Evolutionary conservation across 345 rosid genomes (phyloP).

Genomic region (Passiflora organensis): DNA sequence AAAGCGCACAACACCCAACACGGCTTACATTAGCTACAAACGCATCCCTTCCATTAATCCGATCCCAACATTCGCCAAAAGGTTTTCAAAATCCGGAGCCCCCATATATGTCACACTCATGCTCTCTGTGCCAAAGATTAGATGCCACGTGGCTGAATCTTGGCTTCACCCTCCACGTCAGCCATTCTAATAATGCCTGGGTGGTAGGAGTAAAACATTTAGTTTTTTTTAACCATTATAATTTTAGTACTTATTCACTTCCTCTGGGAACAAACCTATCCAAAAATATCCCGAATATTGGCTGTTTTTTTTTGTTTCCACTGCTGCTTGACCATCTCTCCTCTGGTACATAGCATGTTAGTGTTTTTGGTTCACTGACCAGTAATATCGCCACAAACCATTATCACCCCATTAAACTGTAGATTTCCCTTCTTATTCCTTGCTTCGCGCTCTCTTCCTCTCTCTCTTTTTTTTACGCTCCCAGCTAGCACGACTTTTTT

Average conservation of each 20-base stretch:
- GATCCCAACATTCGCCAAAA: not conserved
- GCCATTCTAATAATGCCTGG: not conserved
- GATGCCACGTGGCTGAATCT: constrained; percentile 6
- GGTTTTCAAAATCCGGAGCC: not conserved
- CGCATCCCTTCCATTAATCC: not conserved
- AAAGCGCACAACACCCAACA: not conserved
- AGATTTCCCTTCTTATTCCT: constrained; percentile 5
- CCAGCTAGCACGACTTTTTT: not conserved
- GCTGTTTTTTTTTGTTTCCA: not conserved
- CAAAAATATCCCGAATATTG: not conserved
- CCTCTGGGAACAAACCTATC: too few species aligned
- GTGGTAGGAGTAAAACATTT: not conserved
- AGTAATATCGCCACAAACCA: not conserved
- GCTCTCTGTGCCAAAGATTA: not conserved
- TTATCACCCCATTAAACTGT: not conserved
- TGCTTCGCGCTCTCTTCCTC: not conserved
- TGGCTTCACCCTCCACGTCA: constrained; percentile 17
- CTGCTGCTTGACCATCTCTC: not conserved
- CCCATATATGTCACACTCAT: not conserved
- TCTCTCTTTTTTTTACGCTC: not conserved
- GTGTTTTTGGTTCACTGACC: not conserved
- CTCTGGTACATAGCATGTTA: constrained; percentile 4
- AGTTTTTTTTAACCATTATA: not conserved
- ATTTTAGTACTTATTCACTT: too few species aligned
- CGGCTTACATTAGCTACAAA: not conserved